phyloP scores from a whole-genome alignment of 441 rosid genomes.

The Euphorbia celastroides region DNA sequence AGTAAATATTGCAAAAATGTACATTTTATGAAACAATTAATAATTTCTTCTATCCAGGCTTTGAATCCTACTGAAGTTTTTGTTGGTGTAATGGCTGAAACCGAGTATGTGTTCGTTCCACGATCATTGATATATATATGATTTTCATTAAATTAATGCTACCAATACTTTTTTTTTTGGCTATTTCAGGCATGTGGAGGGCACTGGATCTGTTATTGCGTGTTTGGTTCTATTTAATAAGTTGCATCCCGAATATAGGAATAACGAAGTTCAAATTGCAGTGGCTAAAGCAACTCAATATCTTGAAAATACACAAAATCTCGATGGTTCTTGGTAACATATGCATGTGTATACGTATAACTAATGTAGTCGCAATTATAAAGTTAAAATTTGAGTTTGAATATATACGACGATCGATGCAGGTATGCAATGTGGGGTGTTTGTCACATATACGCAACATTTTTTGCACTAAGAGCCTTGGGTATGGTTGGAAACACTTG shows the following conservation, averaged over 20 bases:
- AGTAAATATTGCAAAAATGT: not conserved
- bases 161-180: not conserved
- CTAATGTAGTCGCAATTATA: too few relatives aligned
- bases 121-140: not conserved
- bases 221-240: constrained; percentile 37
- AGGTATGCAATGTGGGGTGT: not conserved
- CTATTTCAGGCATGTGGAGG: constrained; percentile 34
- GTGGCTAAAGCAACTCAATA: constrained; percentile 33
- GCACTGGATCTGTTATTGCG: constrained; percentile 45
- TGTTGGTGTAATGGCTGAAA: constrained; percentile 43
- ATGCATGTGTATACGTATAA: not conserved
- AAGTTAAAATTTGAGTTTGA: too few relatives aligned
- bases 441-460: not conserved
- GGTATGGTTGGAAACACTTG: not conserved
- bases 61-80: constrained; percentile 64
- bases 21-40: not conserved
- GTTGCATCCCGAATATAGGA: constrained; percentile 47
- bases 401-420: too few relatives aligned
- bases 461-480: not conserved
- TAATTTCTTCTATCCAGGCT: constrained; percentile 21
- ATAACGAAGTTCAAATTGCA: constrained; percentile 33
- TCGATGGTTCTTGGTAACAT: constrained; percentile 55
- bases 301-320: constrained; percentile 35
- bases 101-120: constrained; percentile 24
- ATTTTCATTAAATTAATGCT: not conserved